A percentile compares a stretch with the other conserved stretches of the same genome.
These are phyloP conservation scores for Taxillus chinensis DNA, from an alignment of 164 flowering plant genomes.

Conservation along the genomic window DNA sequence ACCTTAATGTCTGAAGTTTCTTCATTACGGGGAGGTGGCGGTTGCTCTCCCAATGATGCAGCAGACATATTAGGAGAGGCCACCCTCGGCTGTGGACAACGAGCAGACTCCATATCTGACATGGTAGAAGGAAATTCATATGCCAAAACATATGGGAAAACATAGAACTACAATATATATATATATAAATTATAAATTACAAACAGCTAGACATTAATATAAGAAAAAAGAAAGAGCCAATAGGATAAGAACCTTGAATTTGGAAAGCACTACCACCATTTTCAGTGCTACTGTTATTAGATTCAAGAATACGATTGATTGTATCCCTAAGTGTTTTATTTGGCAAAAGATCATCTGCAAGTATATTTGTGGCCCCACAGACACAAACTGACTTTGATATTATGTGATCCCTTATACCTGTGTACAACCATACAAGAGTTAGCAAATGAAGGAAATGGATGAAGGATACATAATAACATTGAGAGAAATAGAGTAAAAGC, in stretches of 20 bases:
- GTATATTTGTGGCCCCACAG: constrained; percentile 77
- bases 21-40: constrained; percentile 18
- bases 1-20: constrained; percentile 29
- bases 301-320: constrained; percentile 70
- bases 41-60: constrained; percentile 49
- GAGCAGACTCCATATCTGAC: constrained; percentile 78
- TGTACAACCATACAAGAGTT: neutral
- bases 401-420: constrained; percentile 87
- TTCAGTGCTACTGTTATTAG: constrained; percentile 78
- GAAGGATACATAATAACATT: neutral
- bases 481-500: neutral
- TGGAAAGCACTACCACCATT: constrained; percentile 70
- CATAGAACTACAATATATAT: neutral
- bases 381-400: constrained; percentile 71
- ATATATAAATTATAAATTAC: neutral
- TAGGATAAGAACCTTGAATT: constrained; percentile 49
- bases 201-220: no score
- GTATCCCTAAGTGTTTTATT: constrained; percentile 91
- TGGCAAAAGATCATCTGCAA: constrained; percentile 93
- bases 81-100: constrained; percentile 41
- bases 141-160: neutral
- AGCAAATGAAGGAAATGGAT: neutral
- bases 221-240: neutral
- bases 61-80: constrained; percentile 70
- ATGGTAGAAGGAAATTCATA: neutral